phyloP scores from a whole-genome alignment of 805 yeast species.

The Candida pini region DNA sequence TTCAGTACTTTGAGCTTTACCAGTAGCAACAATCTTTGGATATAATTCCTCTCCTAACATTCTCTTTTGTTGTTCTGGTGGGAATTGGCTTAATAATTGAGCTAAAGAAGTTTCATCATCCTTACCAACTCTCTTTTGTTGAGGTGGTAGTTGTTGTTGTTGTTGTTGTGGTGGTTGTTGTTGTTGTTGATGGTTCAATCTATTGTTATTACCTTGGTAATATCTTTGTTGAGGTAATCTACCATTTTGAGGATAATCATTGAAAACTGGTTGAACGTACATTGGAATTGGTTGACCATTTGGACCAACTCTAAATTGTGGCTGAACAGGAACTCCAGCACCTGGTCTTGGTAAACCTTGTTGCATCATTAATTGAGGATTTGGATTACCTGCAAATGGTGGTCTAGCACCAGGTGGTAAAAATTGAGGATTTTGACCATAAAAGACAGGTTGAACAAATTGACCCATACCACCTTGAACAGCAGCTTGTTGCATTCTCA shows the following conservation, averaged over 20 bases:
- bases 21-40: slow-evolving; percentile 83
- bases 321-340: slow-evolving; percentile 47
- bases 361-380: slow-evolving; percentile 71
- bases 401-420: slow-evolving; percentile 70
- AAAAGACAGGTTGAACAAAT: slow-evolving; percentile 82
- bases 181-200: slow-evolving; percentile 24
- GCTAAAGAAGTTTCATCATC: slow-evolving; percentile 41
- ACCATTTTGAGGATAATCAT: slow-evolving; percentile 60
- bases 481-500: slow-evolving; percentile 96
- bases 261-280: slow-evolving; percentile 79
- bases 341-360: slow-evolving; percentile 63
- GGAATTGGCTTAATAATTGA: slow-evolving; percentile 55
- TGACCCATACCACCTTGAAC: slow-evolving; percentile 84
- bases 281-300: slow-evolving; percentile 80
- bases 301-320: slow-evolving; percentile 68
- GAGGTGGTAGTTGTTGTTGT: slow-evolving; percentile 20
- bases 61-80: slow-evolving; percentile 93
- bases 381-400: slow-evolving; percentile 68
- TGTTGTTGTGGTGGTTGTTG: slow-evolving; percentile 10
- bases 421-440: slow-evolving; percentile 80
- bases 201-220: slow-evolving; percentile 42
- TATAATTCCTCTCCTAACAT: slow-evolving; percentile 95
- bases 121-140: slow-evolving; percentile 21
- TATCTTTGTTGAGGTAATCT: slow-evolving; percentile 36
- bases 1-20: slow-evolving; percentile 84